Base-by-base conservation (phyloP, 108 stramenopile species). In the Hondaea fermentalgiana region DNA sequence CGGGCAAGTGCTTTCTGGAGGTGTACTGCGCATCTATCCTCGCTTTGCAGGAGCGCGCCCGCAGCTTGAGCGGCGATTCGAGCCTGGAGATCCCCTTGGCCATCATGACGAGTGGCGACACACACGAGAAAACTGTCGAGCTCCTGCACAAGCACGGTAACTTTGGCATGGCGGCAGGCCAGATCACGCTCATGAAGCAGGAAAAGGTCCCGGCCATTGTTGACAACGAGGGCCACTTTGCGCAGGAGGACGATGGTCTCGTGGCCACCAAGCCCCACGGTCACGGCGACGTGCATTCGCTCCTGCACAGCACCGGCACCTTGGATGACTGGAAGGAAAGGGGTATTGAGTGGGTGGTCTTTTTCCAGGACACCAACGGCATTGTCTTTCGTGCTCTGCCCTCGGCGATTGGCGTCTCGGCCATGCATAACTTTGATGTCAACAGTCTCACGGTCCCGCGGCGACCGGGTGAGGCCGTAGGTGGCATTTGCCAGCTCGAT, bases 341-440 rank as follows among this genome's bases (percentile, higher is more conserved):
- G 64, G 97, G 97, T 19, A 94, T 93, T 58, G 88, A 95, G 53
- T 96, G 97, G 91, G 94, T 98, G 10, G 92, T 99, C 87, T 99
- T 99, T 93, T 94, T 99, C 92, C 99, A 99, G 91, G 99, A 99
- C 95, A 99, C 99, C 60, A 99, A 99, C 91, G 97, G 97, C n/a
- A 90, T 99, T 19, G 97, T 98, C 25, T 95, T 98, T 59, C 96
- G 96, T 87, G 95, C 96, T 72, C 72, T 99, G 44, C 90, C 98
- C 53, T 97, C 98, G 12, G 96, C 98, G 6, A 91, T 99, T 76
- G 99, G 98, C 87, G 98, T 99, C 25, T 96, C 96, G 90, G 91
- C 94, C 59, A 90, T 89, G 19, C 95, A 96, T 76, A 94, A 94
- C 44, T 98, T 96, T 91, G 94, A 97, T 87, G 97, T 99, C 96